phyloP scores from a whole-genome alignment of 139 green algal species.

The Chlorella vulgaris region DNA sequence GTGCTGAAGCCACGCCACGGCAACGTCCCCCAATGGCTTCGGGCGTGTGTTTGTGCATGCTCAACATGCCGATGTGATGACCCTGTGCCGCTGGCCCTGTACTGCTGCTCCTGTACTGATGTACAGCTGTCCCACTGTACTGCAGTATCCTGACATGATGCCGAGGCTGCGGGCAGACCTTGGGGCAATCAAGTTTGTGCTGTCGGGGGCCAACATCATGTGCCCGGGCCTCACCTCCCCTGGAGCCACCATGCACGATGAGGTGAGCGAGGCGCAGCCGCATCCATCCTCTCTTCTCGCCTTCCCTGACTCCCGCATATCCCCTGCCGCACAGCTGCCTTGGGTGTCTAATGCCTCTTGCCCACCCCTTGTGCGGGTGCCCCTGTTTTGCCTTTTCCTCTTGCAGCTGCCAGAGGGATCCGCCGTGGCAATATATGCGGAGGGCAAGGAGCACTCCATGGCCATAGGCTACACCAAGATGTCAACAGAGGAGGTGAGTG shows the following conservation, averaged over 20 bases:
- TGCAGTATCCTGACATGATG: constrained; percentile 78
- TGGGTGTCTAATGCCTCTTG: no score
- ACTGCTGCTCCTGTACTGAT: no score
- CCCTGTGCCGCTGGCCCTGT: no score
- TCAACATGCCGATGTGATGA: no score
- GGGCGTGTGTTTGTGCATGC: not conserved
- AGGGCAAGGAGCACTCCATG: constrained; percentile 92
- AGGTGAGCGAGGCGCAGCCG: constrained; percentile 57
- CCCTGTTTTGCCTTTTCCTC: not conserved
- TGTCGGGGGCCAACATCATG: constrained; percentile 99
- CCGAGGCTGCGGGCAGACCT: constrained; percentile 83
- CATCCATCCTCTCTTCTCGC: not conserved
- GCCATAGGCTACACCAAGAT: constrained; percentile 93
- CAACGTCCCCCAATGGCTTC: not conserved
- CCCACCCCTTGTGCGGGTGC: not conserved
- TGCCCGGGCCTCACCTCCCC: constrained; percentile 95
- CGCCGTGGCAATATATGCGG: constrained; percentile 87
- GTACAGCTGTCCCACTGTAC: no score
- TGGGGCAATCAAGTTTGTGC: constrained; percentile 99
- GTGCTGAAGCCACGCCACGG: not conserved
- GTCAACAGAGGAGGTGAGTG: constrained; percentile 70
- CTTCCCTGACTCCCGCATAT: no score
- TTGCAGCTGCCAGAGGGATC: constrained; percentile 66
- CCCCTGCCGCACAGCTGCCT: no score
- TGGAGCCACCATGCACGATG: constrained; percentile 92